Base-by-base conservation (phyloP, 805 yeast species). In the Sugiyamaella boreocaroliniensis region DNA sequence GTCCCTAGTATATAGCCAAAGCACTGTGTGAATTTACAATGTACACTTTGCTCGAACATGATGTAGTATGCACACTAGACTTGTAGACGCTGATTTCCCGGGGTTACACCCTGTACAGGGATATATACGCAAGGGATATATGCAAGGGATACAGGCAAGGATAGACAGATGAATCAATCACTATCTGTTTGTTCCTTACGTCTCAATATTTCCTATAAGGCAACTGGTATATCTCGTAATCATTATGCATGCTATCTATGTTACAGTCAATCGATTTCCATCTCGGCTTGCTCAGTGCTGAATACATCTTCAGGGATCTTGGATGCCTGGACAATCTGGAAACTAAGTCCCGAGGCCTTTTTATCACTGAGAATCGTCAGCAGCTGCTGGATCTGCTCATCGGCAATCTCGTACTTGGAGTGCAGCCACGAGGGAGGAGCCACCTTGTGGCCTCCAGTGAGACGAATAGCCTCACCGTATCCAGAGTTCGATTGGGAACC, bases 401-500 rank as follows among this genome's bases (percentile, higher is more conserved):
- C 80, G 29, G 75, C 68, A 52, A 92, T 70, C 68, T 83, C 83
- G 70, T 74, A 82, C 43, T 78, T 73, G 26, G 96, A 87, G 66
- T 90, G 97, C 44, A 86, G 85, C 93, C 95, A 93, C 60, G 88
- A 80, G 61, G 97, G 90, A 55, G 78, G 76, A 50, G 82, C 76
- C 22, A 83, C 75, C 61, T 77, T 75, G 40, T 74, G 68, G 47
- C 96, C 96, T 46, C 97, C 97, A 26, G 92, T 80, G 58, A 92
- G 76, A 66, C 96, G 79, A 52, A 90, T 68, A 15, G 86, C 72
- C 67, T 86, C 93, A 11, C 68, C 68, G 52, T 64, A 62, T 5
- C 71, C 68, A 45, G 75, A 69, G 19, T 72, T 68, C 2, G 72
- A 62, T 52, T 60, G 57, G 20, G 51, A 55, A 22, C 70, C 68